These are phyloP conservation scores for Nidula microcarpa DNA, from an alignment of 768 basidiomycete species.

Conservation along the genomic window DNA sequence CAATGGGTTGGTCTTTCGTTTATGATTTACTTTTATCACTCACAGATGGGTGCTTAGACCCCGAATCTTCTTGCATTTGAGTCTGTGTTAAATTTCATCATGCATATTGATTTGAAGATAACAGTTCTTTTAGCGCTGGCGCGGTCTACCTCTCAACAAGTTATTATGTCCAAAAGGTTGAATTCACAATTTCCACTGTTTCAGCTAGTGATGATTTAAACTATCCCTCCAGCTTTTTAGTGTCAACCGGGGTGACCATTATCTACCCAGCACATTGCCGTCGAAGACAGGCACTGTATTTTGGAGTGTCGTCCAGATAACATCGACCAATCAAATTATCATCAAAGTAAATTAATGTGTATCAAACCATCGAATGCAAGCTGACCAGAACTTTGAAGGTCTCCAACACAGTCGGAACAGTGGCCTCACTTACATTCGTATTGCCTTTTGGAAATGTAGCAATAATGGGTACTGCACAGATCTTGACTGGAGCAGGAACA, in stretches of 20 bases:
- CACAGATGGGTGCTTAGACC: constrained; percentile 26
- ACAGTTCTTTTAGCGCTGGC: constrained; percentile 35
- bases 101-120: neutral
- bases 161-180: constrained; percentile 60
- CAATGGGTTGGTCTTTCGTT: constrained; percentile 45
- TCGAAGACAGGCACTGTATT: constrained; percentile 41
- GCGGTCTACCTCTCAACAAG: constrained; percentile 58
- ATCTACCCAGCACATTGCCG: constrained; percentile 62
- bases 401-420: constrained; percentile 43
- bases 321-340: constrained; percentile 36
- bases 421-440: constrained; percentile 45
- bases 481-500: constrained; percentile 45
- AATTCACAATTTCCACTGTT: neutral
- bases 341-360: constrained; percentile 45
- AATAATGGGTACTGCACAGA: constrained; percentile 37
- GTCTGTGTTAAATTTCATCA: constrained; percentile 29
- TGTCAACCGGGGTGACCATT: constrained; percentile 58
- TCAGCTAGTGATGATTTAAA: neutral
- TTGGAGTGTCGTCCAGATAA: constrained; percentile 57
- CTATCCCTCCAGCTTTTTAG: constrained; percentile 50
- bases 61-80: constrained; percentile 62
- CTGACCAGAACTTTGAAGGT: constrained; percentile 29
- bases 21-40: neutral
- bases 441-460: constrained; percentile 52
- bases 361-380: neutral